Percentiles rank a stretch among this genome's conserved stretches.
phyloP scores from a whole-genome alignment of 768 basidiomycete species.

The Neoboletus magnificus region DNA sequence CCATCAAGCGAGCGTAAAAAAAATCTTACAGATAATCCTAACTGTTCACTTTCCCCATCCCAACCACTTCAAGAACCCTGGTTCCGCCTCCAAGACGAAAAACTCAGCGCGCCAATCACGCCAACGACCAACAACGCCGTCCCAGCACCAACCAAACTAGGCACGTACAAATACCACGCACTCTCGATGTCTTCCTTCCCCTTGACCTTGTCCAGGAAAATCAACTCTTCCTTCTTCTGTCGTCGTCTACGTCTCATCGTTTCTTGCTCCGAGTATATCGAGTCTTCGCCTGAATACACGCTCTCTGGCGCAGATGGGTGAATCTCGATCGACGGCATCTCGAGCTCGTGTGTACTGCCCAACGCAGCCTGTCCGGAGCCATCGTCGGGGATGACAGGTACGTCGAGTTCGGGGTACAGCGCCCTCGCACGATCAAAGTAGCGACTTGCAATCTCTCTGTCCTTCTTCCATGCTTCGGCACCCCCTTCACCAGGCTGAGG shows the following conservation, averaged over 20 bases:
- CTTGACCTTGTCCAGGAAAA: slow-evolving; percentile 44
- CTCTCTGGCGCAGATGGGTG: slow-evolving; percentile 27
- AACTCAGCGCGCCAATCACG: slow-evolving; percentile 72
- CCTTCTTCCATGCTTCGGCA: slow-evolving; percentile 69
- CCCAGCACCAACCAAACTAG: slow-evolving; percentile 79
- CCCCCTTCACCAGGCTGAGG: slow-evolving; percentile 53
- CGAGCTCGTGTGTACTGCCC: slow-evolving; percentile 41
- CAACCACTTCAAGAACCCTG: slow-evolving; percentile 48
- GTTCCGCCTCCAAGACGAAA: slow-evolving; percentile 65
- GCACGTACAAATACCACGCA: slow-evolving; percentile 79
- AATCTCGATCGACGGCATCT: slow-evolving; percentile 68
- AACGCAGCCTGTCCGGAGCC: slow-evolving; percentile 26
- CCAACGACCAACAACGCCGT: slow-evolving; percentile 77
- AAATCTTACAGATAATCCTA: slow-evolving; percentile 3
- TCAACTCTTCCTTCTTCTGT: slow-evolving; percentile 55
- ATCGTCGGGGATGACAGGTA: slow-evolving; percentile 61
- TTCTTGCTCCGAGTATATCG: slow-evolving; percentile 29
- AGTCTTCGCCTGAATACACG: slow-evolving; percentile 27
- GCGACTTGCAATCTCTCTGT: slow-evolving; percentile 64
- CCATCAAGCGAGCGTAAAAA: slow-evolving; percentile 1
- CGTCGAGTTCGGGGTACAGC: slow-evolving; percentile 61
- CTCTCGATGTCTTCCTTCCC: slow-evolving; percentile 57
- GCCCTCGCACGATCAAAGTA: slow-evolving; percentile 70
- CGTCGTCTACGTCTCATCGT: slow-evolving; percentile 44
- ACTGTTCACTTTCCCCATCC: neutral